Evolutionary conservation across 1,284 basidiomycete genomes (phyloP).

Genomic region (Malassezia caprae): DNA sequence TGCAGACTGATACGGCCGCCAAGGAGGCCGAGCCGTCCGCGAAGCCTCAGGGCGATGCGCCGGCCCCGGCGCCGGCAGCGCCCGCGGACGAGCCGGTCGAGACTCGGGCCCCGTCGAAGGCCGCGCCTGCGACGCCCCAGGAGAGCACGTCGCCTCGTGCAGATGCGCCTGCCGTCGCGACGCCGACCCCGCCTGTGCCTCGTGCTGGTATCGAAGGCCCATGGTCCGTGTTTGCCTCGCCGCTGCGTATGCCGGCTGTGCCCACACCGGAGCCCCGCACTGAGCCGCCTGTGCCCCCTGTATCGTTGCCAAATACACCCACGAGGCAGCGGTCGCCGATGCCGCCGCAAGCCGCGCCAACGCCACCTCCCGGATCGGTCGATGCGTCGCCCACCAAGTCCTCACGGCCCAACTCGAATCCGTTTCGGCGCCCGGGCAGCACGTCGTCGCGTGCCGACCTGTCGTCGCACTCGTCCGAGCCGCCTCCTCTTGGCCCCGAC

Average conservation of each 20-base stretch:
- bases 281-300: not conserved
- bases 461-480: not conserved
- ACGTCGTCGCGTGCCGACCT: not conserved
- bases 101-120: too few relatives aligned
- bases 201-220: not conserved
- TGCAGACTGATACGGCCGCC: not conserved
- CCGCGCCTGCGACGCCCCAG: not conserved
- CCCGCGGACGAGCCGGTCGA: not conserved
- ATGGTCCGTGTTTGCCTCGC: constrained; percentile 7
- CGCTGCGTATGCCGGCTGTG: not conserved
- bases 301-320: not conserved
- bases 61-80: not conserved
- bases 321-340: not conserved
- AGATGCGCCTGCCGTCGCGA: not conserved
- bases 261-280: not conserved
- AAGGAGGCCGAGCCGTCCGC: not conserved
- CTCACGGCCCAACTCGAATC: constrained; percentile 1
- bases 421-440: constrained; percentile 1
- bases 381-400: not conserved
- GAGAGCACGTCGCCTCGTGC: not conserved
- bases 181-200: not conserved
- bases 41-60: not conserved
- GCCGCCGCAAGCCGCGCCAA: not conserved
- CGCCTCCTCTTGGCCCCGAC: not conserved
- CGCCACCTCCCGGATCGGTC: too few relatives aligned